Evolutionary conservation across 345 rosid genomes (phyloP).

Genomic region (Zanthoxylum bungeanum): DNA sequence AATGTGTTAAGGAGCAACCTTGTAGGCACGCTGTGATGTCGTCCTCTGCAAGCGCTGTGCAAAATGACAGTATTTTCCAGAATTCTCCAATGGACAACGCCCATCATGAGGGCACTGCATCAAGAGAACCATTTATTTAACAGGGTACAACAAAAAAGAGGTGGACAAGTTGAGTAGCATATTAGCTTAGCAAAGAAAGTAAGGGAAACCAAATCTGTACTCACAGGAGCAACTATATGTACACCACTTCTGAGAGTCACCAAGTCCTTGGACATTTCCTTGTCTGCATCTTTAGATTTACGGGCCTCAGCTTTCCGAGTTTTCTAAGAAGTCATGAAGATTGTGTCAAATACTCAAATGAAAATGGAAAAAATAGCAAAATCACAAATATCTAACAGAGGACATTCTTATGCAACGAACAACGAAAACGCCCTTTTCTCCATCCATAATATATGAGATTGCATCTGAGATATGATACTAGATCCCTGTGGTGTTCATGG

Average conservation of each 20-base stretch:
- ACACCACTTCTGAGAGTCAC: constrained; percentile 64
- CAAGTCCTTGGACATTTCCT: constrained; percentile 47
- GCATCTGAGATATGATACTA: constrained; percentile 86
- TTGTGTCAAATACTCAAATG: constrained; percentile 21
- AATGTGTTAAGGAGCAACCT: constrained; percentile 43
- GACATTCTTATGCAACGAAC: background rate
- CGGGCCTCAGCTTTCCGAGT: constrained; percentile 51
- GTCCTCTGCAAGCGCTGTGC: constrained; percentile 94
- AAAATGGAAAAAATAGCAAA: background rate
- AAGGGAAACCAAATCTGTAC: constrained; percentile 23
- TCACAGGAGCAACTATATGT: constrained; percentile 88
- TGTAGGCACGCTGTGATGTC: constrained; percentile 81
- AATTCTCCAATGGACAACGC: constrained; percentile 71
- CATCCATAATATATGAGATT: constrained; percentile 96
- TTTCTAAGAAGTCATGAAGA: constrained; percentile 47
- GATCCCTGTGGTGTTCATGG: constrained; percentile 98
- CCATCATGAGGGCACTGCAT: constrained; percentile 96
- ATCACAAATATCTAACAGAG: constrained; percentile 9
- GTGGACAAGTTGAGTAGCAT: background rate
- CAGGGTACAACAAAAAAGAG: background rate
- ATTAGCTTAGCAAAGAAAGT: background rate
- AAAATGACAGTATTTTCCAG: constrained; percentile 90
- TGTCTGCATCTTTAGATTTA: constrained; percentile 39
- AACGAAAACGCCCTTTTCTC: constrained; percentile 67
- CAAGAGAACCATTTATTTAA: constrained; percentile 14